A percentile compares a stretch with the other conserved stretches of the same genome.
These are phyloP conservation scores for Clitopilus hobsonii DNA, from an alignment of 768 basidiomycete species.

Conservation along the genomic window DNA sequence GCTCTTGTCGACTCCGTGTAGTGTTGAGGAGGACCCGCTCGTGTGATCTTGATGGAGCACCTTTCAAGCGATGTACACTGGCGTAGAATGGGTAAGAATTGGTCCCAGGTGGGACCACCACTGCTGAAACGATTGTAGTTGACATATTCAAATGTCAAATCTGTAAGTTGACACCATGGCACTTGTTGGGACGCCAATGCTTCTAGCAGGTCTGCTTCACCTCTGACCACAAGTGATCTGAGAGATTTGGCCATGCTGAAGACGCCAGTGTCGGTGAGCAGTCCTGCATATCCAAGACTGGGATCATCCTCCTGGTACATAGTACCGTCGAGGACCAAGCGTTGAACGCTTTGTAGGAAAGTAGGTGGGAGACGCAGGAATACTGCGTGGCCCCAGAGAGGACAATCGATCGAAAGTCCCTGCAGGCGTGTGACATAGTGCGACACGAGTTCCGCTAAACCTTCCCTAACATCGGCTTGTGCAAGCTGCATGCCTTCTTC, in stretches of 20 bases:
- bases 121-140: not conserved
- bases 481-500: not conserved
- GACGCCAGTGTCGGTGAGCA: not conserved
- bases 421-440: not conserved
- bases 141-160: not conserved
- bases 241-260: not conserved
- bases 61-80: not conserved
- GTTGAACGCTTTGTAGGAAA: not conserved
- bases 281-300: not conserved
- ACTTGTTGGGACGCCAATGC: not conserved
- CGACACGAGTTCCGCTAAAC: not conserved
- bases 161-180: not conserved
- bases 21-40: not conserved
- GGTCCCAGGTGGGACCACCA: not conserved
- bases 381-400: not conserved
- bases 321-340: not conserved
- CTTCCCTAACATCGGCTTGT: not conserved
- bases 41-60: not conserved
- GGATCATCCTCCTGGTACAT: not conserved
- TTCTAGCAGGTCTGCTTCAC: not conserved
- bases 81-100: not conserved
- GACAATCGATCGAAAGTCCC: not conserved
- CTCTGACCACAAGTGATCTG: not conserved
- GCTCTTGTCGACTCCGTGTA: too few species aligned
- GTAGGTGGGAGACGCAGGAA: not conserved